Base-by-base conservation (phyloP, 257 asterid species). In the Nicotiana noctiflora region DNA sequence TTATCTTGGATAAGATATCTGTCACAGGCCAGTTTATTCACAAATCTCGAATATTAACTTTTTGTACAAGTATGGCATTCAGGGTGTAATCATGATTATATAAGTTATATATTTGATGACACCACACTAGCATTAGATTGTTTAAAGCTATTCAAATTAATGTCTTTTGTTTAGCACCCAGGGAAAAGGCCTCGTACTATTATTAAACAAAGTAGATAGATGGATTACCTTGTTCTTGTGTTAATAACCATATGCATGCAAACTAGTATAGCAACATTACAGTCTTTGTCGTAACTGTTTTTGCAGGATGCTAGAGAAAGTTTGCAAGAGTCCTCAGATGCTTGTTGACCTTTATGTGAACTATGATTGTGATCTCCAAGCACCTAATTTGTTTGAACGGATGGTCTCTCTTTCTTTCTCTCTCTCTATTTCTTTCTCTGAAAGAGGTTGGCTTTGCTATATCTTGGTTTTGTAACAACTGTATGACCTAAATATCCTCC, bases 311-410 rank as follows among this genome's bases (percentile, higher is more conserved):
- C 89, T 96, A 84, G 99, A 96, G 95, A 96, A 91, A 86, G 91
- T 90, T 56, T 94, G 97, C 94, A 92, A 88, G 90, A 97, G 93
- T 87, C 85, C 97, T 83, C 99, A 96, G 90, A 90, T 93, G 98
- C 95, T 96, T 87, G 97, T 96, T 52, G 99, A 94, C 90, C 90
- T 96, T 62, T 96, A 89, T 82, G 97, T 96, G 90, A 96, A 96
- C 86, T 96, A 96, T 85, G 99, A 96, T 82, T 96, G 99, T 90
- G 99, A 94, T 89, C 98, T 96, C 79, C 91, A 94, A 83, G 97
- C 98, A 46, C 97, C 99, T 53, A 96, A 96, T 88, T 89, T 96
- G 83, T 96, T 94, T 90, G 99, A 96, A 83, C 88, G 91, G 82
- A 93, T 88, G 95, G 99, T 94, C 82, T 81, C 90, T 49, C 72